These are phyloP conservation scores for Cenchrus fungigraminus DNA, from an alignment of 176 grass and related monocot species.

Conservation along the genomic window DNA sequence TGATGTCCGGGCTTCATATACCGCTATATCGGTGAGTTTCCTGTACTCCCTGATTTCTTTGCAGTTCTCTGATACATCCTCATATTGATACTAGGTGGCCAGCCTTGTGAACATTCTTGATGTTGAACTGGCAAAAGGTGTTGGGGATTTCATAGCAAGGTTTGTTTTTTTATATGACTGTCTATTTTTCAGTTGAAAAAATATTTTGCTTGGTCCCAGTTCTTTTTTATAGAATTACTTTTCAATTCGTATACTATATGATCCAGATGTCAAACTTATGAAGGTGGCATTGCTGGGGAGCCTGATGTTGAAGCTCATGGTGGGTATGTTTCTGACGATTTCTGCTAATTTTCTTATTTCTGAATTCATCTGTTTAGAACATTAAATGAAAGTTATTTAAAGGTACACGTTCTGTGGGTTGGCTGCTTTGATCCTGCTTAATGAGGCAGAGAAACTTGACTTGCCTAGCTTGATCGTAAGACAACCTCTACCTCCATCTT, in stretches of 20 bases:
- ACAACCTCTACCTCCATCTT: constrained; percentile 6
- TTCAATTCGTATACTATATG: constrained; percentile 33
- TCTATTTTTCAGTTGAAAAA: constrained; percentile 27
- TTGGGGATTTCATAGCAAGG: constrained; percentile 84
- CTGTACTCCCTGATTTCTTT: constrained; percentile 25
- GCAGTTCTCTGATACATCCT: constrained; percentile 36
- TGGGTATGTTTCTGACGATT: constrained; percentile 78
- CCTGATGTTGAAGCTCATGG: constrained; percentile 98
- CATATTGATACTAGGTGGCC: constrained; percentile 66
- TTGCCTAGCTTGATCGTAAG: constrained; percentile 85
- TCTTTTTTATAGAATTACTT: constrained; percentile 35
- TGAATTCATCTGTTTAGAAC: constrained; percentile 32
- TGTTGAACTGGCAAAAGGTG: constrained; percentile 63
- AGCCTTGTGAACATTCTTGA: constrained; percentile 95
- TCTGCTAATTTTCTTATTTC: constrained; percentile 18
- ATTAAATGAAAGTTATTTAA: constrained; percentile 44
- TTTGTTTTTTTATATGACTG: constrained; percentile 39
- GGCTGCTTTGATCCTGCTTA: constrained; percentile 90
- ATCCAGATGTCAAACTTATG: constrained; percentile 94
- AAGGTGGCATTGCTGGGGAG: constrained; percentile 97
- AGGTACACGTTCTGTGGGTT: constrained; percentile 98
- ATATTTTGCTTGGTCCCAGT: constrained; percentile 12
- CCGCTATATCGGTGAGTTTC: constrained; percentile 77
- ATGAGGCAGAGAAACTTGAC: constrained; percentile 84
- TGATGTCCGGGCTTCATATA: constrained; percentile 93